Evolutionary conservation across 306 rosid species (phyloP), one percentile per base, ranked within the genome.

Genomic region (Ziziphus jujuba): DNA sequence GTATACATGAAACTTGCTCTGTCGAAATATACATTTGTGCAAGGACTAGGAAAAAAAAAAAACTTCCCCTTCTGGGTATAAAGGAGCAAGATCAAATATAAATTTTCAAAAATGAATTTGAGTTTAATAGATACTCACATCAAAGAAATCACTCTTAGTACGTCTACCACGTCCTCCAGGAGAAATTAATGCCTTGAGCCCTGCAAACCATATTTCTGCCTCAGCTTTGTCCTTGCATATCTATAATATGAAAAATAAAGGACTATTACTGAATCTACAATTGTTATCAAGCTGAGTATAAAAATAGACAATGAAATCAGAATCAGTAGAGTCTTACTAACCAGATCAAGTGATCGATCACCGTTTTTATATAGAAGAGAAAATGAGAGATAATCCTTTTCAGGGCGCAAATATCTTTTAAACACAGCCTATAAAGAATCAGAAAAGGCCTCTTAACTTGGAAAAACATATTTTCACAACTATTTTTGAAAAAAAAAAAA

Each of bases 221-320:
- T 90, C 98, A 65, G 87, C 84, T 84, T 85, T 82, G 80, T 90
- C 98, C 90, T 93, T 93, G 91, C 98, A 93, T 64, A 90, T 83
- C 96, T 93, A 85, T 62, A 80, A 75, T 40, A 71, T 69, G 78
- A 61, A 59, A 75, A 38, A 55, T 50, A 13, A 65, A 67, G 51
- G 19, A 53, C 17, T 9, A 69, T 57, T 59, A 54, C 64, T 57
- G 33, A 62, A 54, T 47, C 76, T 57, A 57, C 31, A 59, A 33
- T 63, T 76, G 47, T 17, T 43, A 72, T 36, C 56, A 51, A 72
- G 21, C 48, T 31, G 54, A 47, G 13, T 7, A 49, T 45, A 44
- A 33, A 59, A 71, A 24, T 12, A 60, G 61, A 77, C 62, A 56
- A 24, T 22, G 56, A 57, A 58, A 51, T 9, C 49, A 52, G 10